Base-by-base conservation (phyloP, 179 eudicot species). In the Amaranthus tricolor region DNA sequence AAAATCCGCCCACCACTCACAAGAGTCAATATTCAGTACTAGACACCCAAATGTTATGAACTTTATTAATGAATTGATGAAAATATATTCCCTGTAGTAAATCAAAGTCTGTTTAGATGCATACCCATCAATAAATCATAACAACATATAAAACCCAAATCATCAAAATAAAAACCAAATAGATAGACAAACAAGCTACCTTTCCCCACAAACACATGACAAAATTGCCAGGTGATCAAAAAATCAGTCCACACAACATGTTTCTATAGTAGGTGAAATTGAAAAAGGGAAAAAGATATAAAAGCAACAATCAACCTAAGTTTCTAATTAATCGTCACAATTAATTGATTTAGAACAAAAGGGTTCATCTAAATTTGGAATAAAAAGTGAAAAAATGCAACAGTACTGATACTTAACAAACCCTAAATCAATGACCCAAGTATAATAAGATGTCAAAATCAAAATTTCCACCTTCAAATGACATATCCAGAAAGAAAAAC, bases 1-100 rank as follows among this genome's bases (percentile, higher is more conserved):
- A 64, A 57, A 57, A 59, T 43, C 75, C 74, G 73, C 73, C 44
- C 70, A 77, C 81, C 81, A 70, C 69, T 70, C 77, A 77, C 78
- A 70, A 52, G 20, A 31, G 68, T 60, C 55, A 72, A 53, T 53
- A 69, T 77, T 60, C 55, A 72, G 60, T 53, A 69, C 64, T 50
- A 55, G n/a, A 60, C 64, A 73, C 48, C 76, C 55, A 44, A 21
- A 71, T 11, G 43, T 24, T 67, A 43, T 5, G 60, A 62, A 44
- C 52, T 31, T 21, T 54, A 31, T 71, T 57, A 16, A 62, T 52
- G 63, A 76, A 61, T 68, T 50, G 54, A 62, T 62, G 72, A 40
- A 66, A 75, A 75, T 40, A 60, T 51, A 55, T 58, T 63, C 65
- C 52, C 80, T 80, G 69, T 77, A 77, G 56, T 40, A 73, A 63